phyloP scores from a whole-genome alignment of 73 alveolate genomes.

The Strombidium stylifer region DNA sequence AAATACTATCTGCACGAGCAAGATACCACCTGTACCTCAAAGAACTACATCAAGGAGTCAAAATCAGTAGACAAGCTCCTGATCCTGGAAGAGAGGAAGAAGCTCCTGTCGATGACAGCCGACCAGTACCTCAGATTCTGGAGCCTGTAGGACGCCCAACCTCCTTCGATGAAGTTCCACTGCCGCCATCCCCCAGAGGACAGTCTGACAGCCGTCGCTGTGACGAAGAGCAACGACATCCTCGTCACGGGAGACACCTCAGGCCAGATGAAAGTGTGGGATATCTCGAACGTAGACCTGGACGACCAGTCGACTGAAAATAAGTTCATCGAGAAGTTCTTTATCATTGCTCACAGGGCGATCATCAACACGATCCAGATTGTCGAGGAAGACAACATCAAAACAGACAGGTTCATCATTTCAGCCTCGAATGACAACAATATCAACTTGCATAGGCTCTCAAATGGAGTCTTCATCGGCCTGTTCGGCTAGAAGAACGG shows the following conservation, averaged over 20 bases:
- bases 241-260: slow-evolving; percentile 53
- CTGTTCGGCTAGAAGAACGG: slow-evolving; percentile 33
- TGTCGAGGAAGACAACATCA: slow-evolving; percentile 26
- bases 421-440: slow-evolving; percentile 53
- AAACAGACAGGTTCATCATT: slow-evolving; percentile 33
- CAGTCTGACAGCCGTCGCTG: slow-evolving; percentile 48
- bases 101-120: slow-evolving; percentile 38
- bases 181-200: slow-evolving; percentile 48
- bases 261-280: slow-evolving; percentile 46
- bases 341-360: slow-evolving; percentile 48
- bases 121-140: slow-evolving; percentile 55
- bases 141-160: slow-evolving; percentile 33
- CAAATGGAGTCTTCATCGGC: slow-evolving; percentile 56
- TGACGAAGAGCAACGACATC: slow-evolving; percentile 13
- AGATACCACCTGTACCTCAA: slow-evolving; percentile 45
- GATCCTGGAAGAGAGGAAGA: slow-evolving; percentile 16
- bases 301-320: slow-evolving; percentile 12
- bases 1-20: slow-evolving; percentile 58
- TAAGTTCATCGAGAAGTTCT: slow-evolving; percentile 31
- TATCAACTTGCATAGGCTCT: slow-evolving; percentile 48
- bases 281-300: slow-evolving; percentile 24
- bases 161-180: slow-evolving; percentile 17
- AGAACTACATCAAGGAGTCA: slow-evolving; percentile 42
- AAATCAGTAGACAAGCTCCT: slow-evolving; percentile 64
- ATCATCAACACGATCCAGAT: slow-evolving; percentile 41